phyloP scores from a whole-genome alignment of 345 rosid genomes.

The Syzygium grande region DNA sequence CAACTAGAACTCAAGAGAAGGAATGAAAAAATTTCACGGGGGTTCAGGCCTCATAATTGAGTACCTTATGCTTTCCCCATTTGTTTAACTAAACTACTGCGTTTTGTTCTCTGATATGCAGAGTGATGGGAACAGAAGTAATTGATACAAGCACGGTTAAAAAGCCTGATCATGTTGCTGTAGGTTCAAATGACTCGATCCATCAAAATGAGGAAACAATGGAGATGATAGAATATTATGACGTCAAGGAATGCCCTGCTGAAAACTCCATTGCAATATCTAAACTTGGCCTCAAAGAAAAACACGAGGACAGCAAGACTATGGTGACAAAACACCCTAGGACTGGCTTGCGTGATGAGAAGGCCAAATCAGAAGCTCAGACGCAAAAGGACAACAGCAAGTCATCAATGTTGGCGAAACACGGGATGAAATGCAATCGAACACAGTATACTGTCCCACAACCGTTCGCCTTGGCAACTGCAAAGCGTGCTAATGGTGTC shows the following conservation, averaged over 20 bases:
- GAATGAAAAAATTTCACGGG: neutral
- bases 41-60: neutral
- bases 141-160: neutral
- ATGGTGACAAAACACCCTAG: conserved; percentile 18
- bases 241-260: conserved; percentile 44
- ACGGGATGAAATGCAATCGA: conserved; percentile 2
- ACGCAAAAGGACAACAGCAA: conserved; percentile 14
- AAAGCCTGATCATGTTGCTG: neutral
- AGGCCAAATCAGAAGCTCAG: conserved; percentile 20
- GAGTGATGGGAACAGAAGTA: neutral
- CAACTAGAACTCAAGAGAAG: neutral
- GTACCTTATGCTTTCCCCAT: neutral
- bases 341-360: conserved; percentile 8
- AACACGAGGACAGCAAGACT: conserved; percentile 6
- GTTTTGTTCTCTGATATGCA: neutral
- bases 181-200: neutral
- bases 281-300: conserved; percentile 6
- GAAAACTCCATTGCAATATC: conserved; percentile 11
- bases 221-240: conserved; percentile 40
- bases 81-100: neutral
- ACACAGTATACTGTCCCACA: conserved; percentile 25
- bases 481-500: conserved; percentile 22
- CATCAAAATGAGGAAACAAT: conserved; percentile 12
- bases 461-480: conserved; percentile 46
- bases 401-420: conserved; percentile 16